Evolutionary conservation across 2,329 filamentous ascomycete genomes (phyloP).

Genomic region (Clonostachys sp.): DNA sequence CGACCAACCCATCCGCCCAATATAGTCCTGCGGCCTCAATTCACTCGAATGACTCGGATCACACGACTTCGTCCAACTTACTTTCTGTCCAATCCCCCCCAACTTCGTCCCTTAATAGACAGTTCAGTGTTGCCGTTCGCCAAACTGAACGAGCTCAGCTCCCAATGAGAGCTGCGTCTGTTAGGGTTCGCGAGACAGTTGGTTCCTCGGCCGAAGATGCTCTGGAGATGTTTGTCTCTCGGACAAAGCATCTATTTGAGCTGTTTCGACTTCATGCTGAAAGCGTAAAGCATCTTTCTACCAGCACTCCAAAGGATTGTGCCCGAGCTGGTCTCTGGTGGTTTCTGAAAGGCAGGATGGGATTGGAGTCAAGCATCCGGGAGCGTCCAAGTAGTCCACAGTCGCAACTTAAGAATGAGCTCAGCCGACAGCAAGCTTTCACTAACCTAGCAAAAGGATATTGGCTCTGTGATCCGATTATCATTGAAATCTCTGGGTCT

Average conservation of each 20-base stretch:
- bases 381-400: constrained; percentile 50
- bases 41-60: constrained; percentile 21
- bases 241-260: constrained; percentile 69
- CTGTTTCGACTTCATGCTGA: constrained; percentile 78
- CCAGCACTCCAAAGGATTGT: constrained; percentile 62
- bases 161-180: constrained; percentile 16
- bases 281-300: constrained; percentile 60
- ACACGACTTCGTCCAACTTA: too few relatives aligned
- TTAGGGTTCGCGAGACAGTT: constrained; percentile 35
- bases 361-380: constrained; percentile 68
- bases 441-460: constrained; percentile 80
- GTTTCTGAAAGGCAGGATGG: constrained; percentile 78
- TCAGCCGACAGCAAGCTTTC: constrained; percentile 69
- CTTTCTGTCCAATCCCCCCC: too few relatives aligned
- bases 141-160: neutral
- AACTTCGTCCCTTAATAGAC: too few relatives aligned
- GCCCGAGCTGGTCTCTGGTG: constrained; percentile 78
- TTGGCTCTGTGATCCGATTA: constrained; percentile 65
- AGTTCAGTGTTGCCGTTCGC: too few relatives aligned
- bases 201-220: constrained; percentile 57
- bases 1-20: constrained; percentile 16
- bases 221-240: constrained; percentile 62
- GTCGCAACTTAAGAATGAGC: constrained; percentile 46
- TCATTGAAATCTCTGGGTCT: constrained; percentile 42
- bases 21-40: constrained; percentile 35